Base-by-base conservation (phyloP, 352 stramenopile species). In the Phytophthora ramorum region DNA sequence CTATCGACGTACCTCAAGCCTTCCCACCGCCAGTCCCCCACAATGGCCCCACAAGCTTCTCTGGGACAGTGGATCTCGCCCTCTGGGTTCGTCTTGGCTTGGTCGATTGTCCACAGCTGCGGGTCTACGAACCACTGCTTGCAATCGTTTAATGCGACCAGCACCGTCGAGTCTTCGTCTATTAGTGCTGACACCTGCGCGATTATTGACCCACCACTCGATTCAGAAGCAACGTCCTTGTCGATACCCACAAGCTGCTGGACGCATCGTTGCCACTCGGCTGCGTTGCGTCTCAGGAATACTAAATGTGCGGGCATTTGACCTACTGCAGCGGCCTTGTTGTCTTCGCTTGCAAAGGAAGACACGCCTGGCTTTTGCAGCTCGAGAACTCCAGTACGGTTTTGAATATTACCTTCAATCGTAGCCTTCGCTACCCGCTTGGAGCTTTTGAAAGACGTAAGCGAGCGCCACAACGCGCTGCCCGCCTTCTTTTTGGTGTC, bases 1-100 rank as follows among this genome's bases (percentile, higher is more conserved):
- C 5, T 53, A 28, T 43, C 14, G 4, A 70, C 69, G 50, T 58
- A 84, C 78, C 69, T 78, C 20, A 71, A 43, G 24, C 71, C 75
- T 49, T 85, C 76, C 80, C 80, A 89, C n/a, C 57, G 63, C 78
- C 76, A 90, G 46, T 90, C 61, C 0, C 81, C 81, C 14, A 90
- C 69, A 28, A 76, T 46, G 1, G 60, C 63, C 12, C 43, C 58
- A 53, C 81, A 90, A 4, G 26, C 49, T 28, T 72, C 48, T 49
- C 76, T 85, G 26, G 76, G 78, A 63, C 81, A 90, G 24, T 55
- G 57, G 48, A 90, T 75, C 43, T 54, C 20, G 7, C 81, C 81
- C 12, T 71, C 60, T 13, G 58, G 34, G 9, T 45, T 40, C 28
- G 55, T 28, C 22, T 22, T 40, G 3, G 73, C 57, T 46, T 73